Base-by-base conservation (phyloP, 805 yeast genomes). In the Starmerella sp. region DNA sequence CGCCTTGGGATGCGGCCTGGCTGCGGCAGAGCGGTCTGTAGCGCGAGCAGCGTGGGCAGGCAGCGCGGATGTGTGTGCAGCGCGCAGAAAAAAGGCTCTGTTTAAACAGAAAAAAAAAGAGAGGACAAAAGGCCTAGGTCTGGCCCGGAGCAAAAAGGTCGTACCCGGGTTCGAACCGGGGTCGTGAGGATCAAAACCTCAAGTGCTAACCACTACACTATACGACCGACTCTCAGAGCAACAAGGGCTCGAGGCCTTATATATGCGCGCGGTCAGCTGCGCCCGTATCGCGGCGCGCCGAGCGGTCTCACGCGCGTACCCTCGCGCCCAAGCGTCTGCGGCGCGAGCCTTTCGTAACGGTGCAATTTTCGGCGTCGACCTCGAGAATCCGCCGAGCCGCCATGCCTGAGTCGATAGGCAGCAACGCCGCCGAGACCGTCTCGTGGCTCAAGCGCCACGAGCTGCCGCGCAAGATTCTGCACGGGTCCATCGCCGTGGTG, bases 401-500 rank as follows among this genome's bases (percentile, higher is more conserved):
- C 32, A 44, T 44, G 48, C 4, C 48, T 5, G 37, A 31, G 29
- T 10, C 48, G 13, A 31, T 5, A 17, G 37, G 29, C 48, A 13
- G 31, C 29, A 30, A 15, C 13, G 22, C 39, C 15, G 15, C 31
- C 10, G 28, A 30, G 17, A 9, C 38, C 7, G 30, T 6, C 6
- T 46, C 49, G 30, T 58, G 83, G 63, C 70, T 84, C 51, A 78
- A 83, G 38, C 84, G 84, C 64, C 89, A 93, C 66, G 98, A 93
- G 69, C 73, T 93, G 15, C 95, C 95, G 5, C 78, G 98, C 64
- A 93, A 93, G 68, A 71, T 78, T 3, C 80, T 93, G 57, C 98
- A 93, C 68, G 85, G 91, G 8, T 84, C 93, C 1, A 88, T 90
- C 49, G 98, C 97, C 0, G 77, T 89, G 59, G 62, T 90, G 44